Evolutionary conservation across 139 green algal species (phyloP), one percentile per base, ranked within the genome.

Genomic region (Chlorella sorokiniana): DNA sequence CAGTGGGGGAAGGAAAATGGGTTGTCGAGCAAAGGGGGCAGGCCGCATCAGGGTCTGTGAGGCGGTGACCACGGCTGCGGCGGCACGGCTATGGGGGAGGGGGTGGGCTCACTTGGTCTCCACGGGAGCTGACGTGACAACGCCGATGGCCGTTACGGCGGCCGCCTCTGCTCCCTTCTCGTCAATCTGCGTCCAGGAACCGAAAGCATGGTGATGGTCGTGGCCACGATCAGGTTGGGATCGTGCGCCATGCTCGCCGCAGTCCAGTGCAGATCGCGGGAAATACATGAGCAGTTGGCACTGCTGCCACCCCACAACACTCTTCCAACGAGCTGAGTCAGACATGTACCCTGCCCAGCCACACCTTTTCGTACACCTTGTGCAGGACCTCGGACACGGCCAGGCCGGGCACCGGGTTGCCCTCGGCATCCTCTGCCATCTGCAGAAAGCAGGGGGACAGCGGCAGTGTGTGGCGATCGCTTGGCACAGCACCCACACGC

Each of bases 281-380:
- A n/a, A n/a, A n/a, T n/a, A n/a, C n/a, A n/a, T n/a, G n/a, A n/a
- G n/a, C n/a, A n/a, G n/a, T n/a, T n/a, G n/a, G n/a, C n/a, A n/a
- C n/a, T n/a, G n/a, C n/a, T n/a, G n/a, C n/a, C n/a, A n/a, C n/a
- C n/a, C n/a, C n/a, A n/a, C n/a, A n/a, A n/a, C n/a, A n/a, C n/a
- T n/a, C n/a, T n/a, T n/a, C n/a, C n/a, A n/a, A n/a, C n/a, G n/a
- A n/a, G n/a, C n/a, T n/a, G n/a, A n/a, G n/a, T n/a, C n/a, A n/a
- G 52, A 23, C 6, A 23, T 61, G 9, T 23, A 61, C 52, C 52
- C 27, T 61, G 52, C 52, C 2, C 6, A 61, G 22, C 25, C 52
- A 23, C 25, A 86, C 83, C 64, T 87, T 87, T 8, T 79, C 68
- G n/a, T 79, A 84, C 3, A 84, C 78, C 27, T 87, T 87, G 64